Evolutionary conservation across 2,329 filamentous ascomycete species (phyloP).

Genomic region (Colletotrichum viniferum): DNA sequence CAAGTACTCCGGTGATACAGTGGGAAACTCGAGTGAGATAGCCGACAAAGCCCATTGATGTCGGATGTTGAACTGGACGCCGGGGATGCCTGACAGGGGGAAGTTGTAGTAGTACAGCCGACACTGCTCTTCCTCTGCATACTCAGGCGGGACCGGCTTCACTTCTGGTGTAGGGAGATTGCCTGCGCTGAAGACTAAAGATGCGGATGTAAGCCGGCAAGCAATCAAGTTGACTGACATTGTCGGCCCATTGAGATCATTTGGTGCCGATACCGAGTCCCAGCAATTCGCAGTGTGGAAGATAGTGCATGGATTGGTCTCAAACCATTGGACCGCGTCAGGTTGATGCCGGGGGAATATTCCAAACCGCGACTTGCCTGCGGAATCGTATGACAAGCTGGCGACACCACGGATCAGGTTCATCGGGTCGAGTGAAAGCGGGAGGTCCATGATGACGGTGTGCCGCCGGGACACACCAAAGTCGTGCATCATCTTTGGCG

Average conservation of each 20-base stretch:
- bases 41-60: conserved; percentile 69
- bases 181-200: conserved; percentile 67
- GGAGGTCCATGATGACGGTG: conserved; percentile 73
- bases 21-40: conserved; percentile 73
- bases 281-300: conserved; percentile 77
- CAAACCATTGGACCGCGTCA: conserved; percentile 66
- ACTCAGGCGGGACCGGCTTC: conserved; percentile 33
- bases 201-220: conserved; percentile 70
- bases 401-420: conserved; percentile 62
- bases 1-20: conserved; percentile 54
- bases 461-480: conserved; percentile 69
- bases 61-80: conserved; percentile 44
- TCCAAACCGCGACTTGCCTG: conserved; percentile 65
- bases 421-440: conserved; percentile 66
- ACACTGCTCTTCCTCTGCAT: conserved; percentile 67
- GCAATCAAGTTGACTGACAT: conserved; percentile 64
- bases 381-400: conserved; percentile 63
- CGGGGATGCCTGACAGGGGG: conserved; percentile 35
- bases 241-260: conserved; percentile 20
- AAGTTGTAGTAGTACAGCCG: conserved; percentile 74
- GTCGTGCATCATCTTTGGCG: conserved; percentile 78
- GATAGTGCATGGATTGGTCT: conserved; percentile 70
- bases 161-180: conserved; percentile 59
- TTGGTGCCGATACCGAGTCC: conserved; percentile 47
- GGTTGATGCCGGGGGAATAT: conserved; percentile 69